Evolutionary conservation across 1,284 basidiomycete genomes (phyloP), one percentile per base, ranked within the genome.

Genomic region (Ustilago vetiveriae): DNA sequence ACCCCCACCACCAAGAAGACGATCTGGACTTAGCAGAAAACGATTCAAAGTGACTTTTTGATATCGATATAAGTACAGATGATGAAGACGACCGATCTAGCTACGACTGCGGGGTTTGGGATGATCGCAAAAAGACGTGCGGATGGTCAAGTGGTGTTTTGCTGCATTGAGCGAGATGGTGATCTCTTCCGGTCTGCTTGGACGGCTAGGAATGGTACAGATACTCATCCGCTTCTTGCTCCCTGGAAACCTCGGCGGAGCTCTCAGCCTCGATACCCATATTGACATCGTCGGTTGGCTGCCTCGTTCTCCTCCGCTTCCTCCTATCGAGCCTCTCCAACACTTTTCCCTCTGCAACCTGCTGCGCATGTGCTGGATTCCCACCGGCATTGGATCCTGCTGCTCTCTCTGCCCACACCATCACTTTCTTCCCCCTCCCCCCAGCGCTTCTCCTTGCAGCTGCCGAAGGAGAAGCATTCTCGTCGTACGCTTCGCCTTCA

Each of bases 311-410:
- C n/a, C 62, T 27, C 3, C 62, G 17, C 24, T 65, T 65, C 8
- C 62, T 24, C 2, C 62, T 17, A 45, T 65, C 62, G 6, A 48
- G 3, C 1, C 62, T 22, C 32, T 65, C 62, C 16, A 58, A 23
- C 21, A 50, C 39, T 6, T 42, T 57, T 1, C 33, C 38, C 4
- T 63, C 47, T 13, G 22, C 45, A 22, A 13, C 19, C 16, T 49
- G 47, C 13, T 27, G 30, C 19, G 38, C 17, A 17, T 49, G 47
- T 21, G 29, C 38, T 0, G 29, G 10, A 14, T 26, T 22, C 5
- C n/a, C n/a, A n/a, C 17, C 3, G 9, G 9, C 36, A 21, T 7
- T 13, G 27, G 47, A 17, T 13, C 2, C 16, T 14, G n/a, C n/a
- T 14, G 22, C 37, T 9, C 38, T 32, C 6, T 65, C 62, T 4